These are phyloP conservation scores for Powellomyces hirtus DNA, from an alignment of 192 early-diverging fungal genomes.

Conservation along the genomic window DNA sequence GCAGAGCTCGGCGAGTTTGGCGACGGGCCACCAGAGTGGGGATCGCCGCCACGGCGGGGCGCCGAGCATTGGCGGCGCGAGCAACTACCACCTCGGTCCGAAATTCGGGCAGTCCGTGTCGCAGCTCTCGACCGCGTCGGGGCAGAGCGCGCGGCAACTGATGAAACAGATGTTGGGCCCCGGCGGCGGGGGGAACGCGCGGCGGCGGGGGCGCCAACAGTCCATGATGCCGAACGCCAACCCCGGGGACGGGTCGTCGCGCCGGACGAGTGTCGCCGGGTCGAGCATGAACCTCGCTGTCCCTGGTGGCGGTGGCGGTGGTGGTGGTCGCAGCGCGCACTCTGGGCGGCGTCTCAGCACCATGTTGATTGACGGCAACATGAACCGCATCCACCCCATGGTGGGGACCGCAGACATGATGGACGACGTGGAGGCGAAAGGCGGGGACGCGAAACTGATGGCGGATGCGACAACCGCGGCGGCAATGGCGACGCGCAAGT, in stretches of 20 bases:
- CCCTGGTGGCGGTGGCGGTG: background rate
- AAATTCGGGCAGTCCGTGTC: constrained; percentile 19
- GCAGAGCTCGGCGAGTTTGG: background rate
- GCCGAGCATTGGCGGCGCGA: background rate
- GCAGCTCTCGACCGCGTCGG: constrained; percentile 9
- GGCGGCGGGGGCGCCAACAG: background rate
- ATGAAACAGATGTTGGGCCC: constrained; percentile 30
- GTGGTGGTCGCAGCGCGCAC: background rate
- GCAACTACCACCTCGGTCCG: background rate
- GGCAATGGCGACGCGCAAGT: background rate
- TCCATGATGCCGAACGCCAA: background rate
- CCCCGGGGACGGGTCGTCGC: background rate
- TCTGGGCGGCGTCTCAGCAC: background rate
- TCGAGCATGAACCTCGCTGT: constrained; percentile 5
- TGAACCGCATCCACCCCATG: constrained; percentile 16
- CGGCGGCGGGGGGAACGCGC: background rate
- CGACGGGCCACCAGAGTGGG: background rate
- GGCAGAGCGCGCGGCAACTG: constrained; percentile 9
- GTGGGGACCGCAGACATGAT: no score
- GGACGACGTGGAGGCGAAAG: constrained; percentile 21
- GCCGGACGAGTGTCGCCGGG: background rate
- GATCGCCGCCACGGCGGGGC: background rate
- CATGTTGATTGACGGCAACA: constrained; percentile 6
- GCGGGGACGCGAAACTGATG: background rate
- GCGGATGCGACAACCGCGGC: background rate